Evolutionary conservation across 2,329 filamentous ascomycete genomes (phyloP).

Genomic region (Talaromyces sp.): DNA sequence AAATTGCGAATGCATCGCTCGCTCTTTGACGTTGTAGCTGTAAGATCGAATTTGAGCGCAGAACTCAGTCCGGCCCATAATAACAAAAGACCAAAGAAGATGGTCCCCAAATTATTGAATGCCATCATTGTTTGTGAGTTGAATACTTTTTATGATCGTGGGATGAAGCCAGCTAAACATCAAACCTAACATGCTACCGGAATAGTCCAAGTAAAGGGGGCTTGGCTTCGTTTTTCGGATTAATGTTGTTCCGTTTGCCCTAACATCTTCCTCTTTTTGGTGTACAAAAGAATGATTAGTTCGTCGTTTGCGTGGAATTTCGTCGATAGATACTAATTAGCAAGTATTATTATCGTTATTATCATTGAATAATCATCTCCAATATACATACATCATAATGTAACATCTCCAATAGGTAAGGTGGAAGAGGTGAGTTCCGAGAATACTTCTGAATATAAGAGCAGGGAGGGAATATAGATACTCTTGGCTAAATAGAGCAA

Average conservation of each 20-base stretch:
- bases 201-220: slow-evolving; percentile 18
- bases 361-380: slow-evolving; percentile 2
- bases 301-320: too few relatives aligned
- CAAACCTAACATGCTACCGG: slow-evolving; percentile 9
- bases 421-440: background rate
- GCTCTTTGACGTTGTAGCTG: slow-evolving; percentile 59
- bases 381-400: slow-evolving; percentile 6
- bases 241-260: slow-evolving; percentile 27
- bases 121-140: slow-evolving; percentile 23
- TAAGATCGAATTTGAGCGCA: slow-evolving; percentile 90
- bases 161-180: slow-evolving; percentile 14
- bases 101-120: slow-evolving; percentile 27
- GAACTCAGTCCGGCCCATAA: slow-evolving; percentile 35
- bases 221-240: slow-evolving; percentile 17
- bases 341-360: slow-evolving; percentile 1
- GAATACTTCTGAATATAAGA: background rate
- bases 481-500: background rate
- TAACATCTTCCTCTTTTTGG: background rate
- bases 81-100: slow-evolving; percentile 30
- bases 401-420: background rate
- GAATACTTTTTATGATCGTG: background rate
- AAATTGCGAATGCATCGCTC: slow-evolving; percentile 97
- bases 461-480: background rate
- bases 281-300: too few relatives aligned
- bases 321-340: too few relatives aligned